Conservation (phyloP, 768 basidiomycete species). For the Hericium alpestre region DNA sequence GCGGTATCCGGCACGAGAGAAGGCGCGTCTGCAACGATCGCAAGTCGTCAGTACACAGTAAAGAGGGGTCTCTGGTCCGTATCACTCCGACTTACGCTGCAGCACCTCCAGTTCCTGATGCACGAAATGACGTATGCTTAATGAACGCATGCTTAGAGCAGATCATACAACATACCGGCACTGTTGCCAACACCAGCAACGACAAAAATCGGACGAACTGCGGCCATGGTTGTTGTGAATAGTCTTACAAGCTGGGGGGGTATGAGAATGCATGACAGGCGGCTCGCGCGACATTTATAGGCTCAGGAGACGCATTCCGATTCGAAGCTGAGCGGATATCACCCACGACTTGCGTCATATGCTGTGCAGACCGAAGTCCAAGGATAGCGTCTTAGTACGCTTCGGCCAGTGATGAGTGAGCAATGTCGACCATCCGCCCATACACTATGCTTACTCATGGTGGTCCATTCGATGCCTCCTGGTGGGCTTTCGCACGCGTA, state of each 20-base stretch:
- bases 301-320: neutral
- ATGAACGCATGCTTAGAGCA: neutral
- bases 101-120: constrained; percentile 28
- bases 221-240: neutral
- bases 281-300: neutral
- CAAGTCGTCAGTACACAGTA: neutral
- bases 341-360: neutral
- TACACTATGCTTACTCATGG: too few relatives aligned
- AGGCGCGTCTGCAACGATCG: constrained; percentile 20
- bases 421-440: neutral
- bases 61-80: neutral
- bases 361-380: too few relatives aligned
- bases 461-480: too few relatives aligned
- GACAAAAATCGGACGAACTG: constrained; percentile 27
- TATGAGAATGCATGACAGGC: neutral
- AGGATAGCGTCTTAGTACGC: neutral
- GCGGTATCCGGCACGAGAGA: constrained; percentile 29
- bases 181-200: constrained; percentile 33
- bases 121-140: neutral
- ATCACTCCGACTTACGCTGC: constrained; percentile 23
- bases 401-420: neutral
- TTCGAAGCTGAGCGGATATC: neutral
- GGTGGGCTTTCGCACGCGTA: too few relatives aligned
- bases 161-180: constrained; percentile 18
- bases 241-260: neutral